These are phyloP conservation scores for Firmiana major DNA, from an alignment of 345 rosid species.

Conservation along the genomic window DNA sequence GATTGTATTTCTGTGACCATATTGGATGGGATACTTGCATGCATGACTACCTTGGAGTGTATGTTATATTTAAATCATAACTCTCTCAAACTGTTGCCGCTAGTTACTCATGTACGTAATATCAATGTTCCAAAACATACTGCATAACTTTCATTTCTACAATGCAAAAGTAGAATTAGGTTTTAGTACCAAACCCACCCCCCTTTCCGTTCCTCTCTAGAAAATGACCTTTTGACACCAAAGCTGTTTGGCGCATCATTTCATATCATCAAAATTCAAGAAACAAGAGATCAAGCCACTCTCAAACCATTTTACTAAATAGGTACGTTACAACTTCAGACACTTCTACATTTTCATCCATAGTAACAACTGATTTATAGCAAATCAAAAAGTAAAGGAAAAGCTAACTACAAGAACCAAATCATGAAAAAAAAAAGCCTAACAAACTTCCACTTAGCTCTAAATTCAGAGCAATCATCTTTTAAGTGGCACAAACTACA, in stretches of 20 bases:
- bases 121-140: neutral
- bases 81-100: neutral
- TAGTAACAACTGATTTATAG: neutral
- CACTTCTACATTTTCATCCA: neutral
- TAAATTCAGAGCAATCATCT: neutral
- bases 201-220: neutral
- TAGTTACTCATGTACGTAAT: neutral
- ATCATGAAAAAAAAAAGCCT: neutral
- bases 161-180: neutral
- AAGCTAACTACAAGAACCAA: slow-evolving; percentile 6
- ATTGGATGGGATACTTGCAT: neutral
- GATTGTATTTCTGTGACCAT: neutral
- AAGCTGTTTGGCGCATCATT: neutral
- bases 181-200: neutral
- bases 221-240: neutral
- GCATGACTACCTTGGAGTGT: neutral
- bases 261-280: neutral
- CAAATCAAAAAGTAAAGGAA: neutral
- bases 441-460: neutral
- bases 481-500: slow-evolving; percentile 1
- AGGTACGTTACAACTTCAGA: neutral
- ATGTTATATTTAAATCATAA: neutral
- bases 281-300: slow-evolving; percentile 2
- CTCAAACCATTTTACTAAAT: neutral
- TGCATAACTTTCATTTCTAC: neutral